Conservation (phyloP, 2,329 filamentous ascomycete species). For the Monosporascus sp. region DNA sequence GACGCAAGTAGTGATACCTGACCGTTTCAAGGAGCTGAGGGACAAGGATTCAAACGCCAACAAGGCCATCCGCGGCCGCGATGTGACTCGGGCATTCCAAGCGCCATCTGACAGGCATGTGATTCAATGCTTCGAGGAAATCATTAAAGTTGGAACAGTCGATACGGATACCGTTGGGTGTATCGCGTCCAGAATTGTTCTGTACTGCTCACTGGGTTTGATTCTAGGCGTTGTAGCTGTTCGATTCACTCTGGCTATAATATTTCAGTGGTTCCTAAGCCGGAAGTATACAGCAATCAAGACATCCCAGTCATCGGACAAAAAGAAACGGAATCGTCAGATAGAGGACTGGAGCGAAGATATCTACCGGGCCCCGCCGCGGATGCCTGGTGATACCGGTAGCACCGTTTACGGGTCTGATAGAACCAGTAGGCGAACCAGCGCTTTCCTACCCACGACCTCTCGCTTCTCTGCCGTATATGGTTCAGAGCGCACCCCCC, state of each 20-base stretch:
- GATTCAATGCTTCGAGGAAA: slow-evolving; percentile 84
- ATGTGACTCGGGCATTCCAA: slow-evolving; percentile 86
- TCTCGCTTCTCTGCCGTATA: slow-evolving; percentile 93
- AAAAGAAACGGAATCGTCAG: slow-evolving; percentile 81
- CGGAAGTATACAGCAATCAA: slow-evolving; percentile 79
- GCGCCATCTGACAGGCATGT: slow-evolving; percentile 71
- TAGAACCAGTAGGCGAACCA: slow-evolving; percentile 72
- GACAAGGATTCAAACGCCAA: slow-evolving; percentile 58
- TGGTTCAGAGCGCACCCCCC: slow-evolving; percentile 59
- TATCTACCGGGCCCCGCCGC: slow-evolving; percentile 86
- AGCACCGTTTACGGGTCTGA: slow-evolving; percentile 62
- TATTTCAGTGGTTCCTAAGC: slow-evolving; percentile 96
- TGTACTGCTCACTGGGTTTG: slow-evolving; percentile 88
- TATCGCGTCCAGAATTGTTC: slow-evolving; percentile 93
- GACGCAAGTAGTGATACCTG: slow-evolving; percentile 69
- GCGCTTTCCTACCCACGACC: slow-evolving; percentile 82
- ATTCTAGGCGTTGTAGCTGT: slow-evolving; percentile 83
- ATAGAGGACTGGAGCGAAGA: slow-evolving; percentile 98
- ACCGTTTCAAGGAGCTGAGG: slow-evolving; percentile 74
- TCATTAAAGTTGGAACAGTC: slow-evolving; percentile 91
- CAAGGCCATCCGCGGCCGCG: slow-evolving; percentile 68
- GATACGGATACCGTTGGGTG: slow-evolving; percentile 96
- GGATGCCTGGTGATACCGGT: slow-evolving; percentile 69
- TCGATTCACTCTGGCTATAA: slow-evolving; percentile 81
- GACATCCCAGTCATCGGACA: slow-evolving; percentile 76